Conservation (phyloP, 257 asterid genomes). For the Perilla frutescens region DNA sequence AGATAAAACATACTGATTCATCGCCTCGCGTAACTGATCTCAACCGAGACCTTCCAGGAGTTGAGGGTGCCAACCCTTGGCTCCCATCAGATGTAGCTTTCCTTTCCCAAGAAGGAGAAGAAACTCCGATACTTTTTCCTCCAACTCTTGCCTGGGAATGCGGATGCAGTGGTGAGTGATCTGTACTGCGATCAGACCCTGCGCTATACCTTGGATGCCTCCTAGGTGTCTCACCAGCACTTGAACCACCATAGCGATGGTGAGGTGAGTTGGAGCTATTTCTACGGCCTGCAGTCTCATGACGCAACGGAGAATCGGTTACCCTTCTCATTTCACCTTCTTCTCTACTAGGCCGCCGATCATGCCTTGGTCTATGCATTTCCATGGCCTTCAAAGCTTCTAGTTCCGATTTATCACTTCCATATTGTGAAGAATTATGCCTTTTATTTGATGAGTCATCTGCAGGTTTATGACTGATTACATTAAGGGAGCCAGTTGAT, state of each 20-base stretch:
- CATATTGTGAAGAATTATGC: slow-evolving; percentile 38
- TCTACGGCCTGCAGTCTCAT: slow-evolving; percentile 50
- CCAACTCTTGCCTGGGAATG: slow-evolving; percentile 60
- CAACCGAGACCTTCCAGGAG: slow-evolving; percentile 91
- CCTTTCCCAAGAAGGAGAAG: slow-evolving; percentile 94
- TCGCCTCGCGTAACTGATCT: slow-evolving; percentile 77
- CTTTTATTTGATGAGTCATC: slow-evolving; percentile 43
- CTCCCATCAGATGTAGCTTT: slow-evolving; percentile 63
- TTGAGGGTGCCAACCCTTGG: slow-evolving; percentile 68
- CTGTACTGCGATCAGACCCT: slow-evolving; percentile 73
- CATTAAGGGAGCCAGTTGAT: slow-evolving; percentile 50
- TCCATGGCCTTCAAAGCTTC: slow-evolving; percentile 53
- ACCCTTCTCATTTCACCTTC: slow-evolving; percentile 60
- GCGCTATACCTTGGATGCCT: slow-evolving; percentile 55
- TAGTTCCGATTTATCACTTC: slow-evolving; percentile 43
- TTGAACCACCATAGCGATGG: slow-evolving; percentile 54
- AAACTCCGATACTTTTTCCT: slow-evolving; percentile 58
- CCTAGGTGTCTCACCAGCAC: slow-evolving; percentile 70
- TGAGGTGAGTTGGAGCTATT: slow-evolving; percentile 62
- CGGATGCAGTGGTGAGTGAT: slow-evolving; percentile 77
- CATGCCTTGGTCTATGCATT: slow-evolving; percentile 50
- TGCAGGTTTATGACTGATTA: slow-evolving; percentile 39
- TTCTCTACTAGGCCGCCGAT: slow-evolving; percentile 53
- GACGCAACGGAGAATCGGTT: slow-evolving; percentile 58
- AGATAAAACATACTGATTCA: slow-evolving; percentile 56